Conservation (phyloP, 257 asterid genomes). For the Orobanche coerulescens region DNA sequence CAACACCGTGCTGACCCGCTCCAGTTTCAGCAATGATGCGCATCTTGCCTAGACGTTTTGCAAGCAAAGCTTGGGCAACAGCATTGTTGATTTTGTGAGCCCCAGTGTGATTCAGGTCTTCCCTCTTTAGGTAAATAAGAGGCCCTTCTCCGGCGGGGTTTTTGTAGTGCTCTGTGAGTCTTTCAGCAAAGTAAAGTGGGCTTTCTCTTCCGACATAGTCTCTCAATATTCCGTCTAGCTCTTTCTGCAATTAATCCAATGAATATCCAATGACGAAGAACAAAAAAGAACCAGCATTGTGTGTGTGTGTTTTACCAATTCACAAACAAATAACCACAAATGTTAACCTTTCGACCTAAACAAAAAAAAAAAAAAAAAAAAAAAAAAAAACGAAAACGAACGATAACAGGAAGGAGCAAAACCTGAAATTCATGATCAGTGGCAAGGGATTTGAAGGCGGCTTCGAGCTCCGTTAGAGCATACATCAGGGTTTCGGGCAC, state of each 20-base stretch:
- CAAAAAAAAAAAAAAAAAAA: not conserved
- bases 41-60: slow-evolving; percentile 81
- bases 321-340: not conserved
- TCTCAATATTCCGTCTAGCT: slow-evolving; percentile 65
- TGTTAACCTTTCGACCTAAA: not conserved
- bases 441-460: slow-evolving; percentile 56
- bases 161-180: slow-evolving; percentile 83
- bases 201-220: slow-evolving; percentile 97
- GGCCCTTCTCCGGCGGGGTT: slow-evolving; percentile 74
- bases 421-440: slow-evolving; percentile 71
- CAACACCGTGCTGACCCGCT: slow-evolving; percentile 99
- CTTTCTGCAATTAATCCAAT: slow-evolving; percentile 42
- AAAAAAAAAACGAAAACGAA: not conserved
- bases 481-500: slow-evolving; percentile 89
- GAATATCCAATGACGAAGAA: not conserved
- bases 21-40: slow-evolving; percentile 96
- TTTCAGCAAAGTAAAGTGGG: slow-evolving; percentile 85
- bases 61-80: slow-evolving; percentile 84
- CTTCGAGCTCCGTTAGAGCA: slow-evolving; percentile 87
- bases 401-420: not conserved
- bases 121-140: slow-evolving; percentile 73
- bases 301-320: not conserved
- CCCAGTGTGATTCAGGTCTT: slow-evolving; percentile 94
- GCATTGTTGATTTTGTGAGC: slow-evolving; percentile 97
- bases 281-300: too few species aligned